Conservation (phyloP, 768 basidiomycete species). For the Gloeopeniophorella convolvens region DNA sequence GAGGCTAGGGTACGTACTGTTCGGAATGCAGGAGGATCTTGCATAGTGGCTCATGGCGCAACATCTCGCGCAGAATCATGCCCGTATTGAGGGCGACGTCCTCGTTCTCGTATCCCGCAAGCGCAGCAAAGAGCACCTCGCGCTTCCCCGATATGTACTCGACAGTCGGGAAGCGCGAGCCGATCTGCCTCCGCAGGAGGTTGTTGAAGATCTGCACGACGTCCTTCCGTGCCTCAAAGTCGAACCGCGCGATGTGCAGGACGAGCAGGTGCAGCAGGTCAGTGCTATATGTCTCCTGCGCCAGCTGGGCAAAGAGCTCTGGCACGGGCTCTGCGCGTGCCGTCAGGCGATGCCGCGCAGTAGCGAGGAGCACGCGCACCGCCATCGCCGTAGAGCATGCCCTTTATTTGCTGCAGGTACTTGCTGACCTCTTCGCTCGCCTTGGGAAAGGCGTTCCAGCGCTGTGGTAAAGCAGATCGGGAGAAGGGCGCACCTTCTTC, state of each 20-base stretch:
- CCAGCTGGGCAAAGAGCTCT: conserved; percentile 88
- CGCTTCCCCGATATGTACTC: conserved; percentile 81
- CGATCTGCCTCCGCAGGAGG: conserved; percentile 85
- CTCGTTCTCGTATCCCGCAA: conserved; percentile 92
- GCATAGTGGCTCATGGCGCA: conserved; percentile 84
- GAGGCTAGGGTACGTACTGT: conserved; percentile 55
- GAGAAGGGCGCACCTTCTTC: conserved; percentile 55
- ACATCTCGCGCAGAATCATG: conserved; percentile 96
- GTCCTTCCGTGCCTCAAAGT: conserved; percentile 90
- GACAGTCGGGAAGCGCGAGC: conserved; percentile 90
- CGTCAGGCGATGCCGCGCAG: conserved; percentile 4
- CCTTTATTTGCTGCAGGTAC: conserved; percentile 86
- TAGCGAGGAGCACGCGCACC: conserved; percentile 40
- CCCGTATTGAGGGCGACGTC: conserved; percentile 96
- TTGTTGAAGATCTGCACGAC: conserved; percentile 87
- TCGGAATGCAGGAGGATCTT: conserved; percentile 91
- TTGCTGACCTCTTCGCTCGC: conserved; percentile 86
- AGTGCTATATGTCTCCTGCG: conserved; percentile 91
- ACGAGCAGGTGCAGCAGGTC: conserved; percentile 82
- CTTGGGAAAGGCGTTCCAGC: conserved; percentile 34
- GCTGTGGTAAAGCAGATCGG: background rate
- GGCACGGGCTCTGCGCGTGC: conserved; percentile 62
- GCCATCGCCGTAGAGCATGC: conserved; percentile 80
- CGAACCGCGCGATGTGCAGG: conserved; percentile 75
- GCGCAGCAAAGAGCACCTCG: conserved; percentile 73